Evolutionary conservation across 73 alveolate species (phyloP), one percentile per base, ranked within the genome.

Genomic region (Tetrahymena borealis): DNA sequence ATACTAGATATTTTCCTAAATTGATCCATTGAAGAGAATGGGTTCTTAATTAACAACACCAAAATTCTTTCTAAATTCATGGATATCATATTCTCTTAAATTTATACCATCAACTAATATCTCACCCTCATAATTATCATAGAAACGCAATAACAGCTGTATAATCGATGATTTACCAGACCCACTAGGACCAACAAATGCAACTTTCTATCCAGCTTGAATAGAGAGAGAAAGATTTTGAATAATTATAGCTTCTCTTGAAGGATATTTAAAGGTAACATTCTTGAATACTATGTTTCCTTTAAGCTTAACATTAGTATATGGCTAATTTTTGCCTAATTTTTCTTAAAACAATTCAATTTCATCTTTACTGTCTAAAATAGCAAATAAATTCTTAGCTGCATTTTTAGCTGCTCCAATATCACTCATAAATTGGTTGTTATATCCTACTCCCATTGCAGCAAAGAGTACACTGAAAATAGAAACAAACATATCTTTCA

Each of bases 21-120:
- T 95, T 24, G 95, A 77, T 38, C 92, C 94, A 78, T 97, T 96
- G 90, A 97, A 96, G 77, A 97, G 93, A 11, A 97, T 97, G 9
- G 99, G 99, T 90, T 97, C 98, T 95, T 97, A 96, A 77, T 97
- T 95, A 18, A 97, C 98, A 92, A 94, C 94, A 15, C 98, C 98
- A 41, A 97, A 93, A 79, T 97, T 90, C 38, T 91, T 39, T 91
- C 98, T 96, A 8, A 91, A 91, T 77, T 91, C 78, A 90, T 96
- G 24, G 91, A 96, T 79, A 78, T 95, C 36, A 77, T 79, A 43
- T 43, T 43, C 95, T 91, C 90, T 98, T 28, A 96, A 78, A 94
- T 96, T 95, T 18, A 93, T 78, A 32, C 97, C 98, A 91, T 97
- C 97, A 24, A 96, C 94, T 41, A 94, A 90, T 13, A 97, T 93